A percentile compares a stretch with the other conserved stretches of the same genome.
Conservation (phyloP, 768 basidiomycete genomes). For the Amanita thiersii region DNA sequence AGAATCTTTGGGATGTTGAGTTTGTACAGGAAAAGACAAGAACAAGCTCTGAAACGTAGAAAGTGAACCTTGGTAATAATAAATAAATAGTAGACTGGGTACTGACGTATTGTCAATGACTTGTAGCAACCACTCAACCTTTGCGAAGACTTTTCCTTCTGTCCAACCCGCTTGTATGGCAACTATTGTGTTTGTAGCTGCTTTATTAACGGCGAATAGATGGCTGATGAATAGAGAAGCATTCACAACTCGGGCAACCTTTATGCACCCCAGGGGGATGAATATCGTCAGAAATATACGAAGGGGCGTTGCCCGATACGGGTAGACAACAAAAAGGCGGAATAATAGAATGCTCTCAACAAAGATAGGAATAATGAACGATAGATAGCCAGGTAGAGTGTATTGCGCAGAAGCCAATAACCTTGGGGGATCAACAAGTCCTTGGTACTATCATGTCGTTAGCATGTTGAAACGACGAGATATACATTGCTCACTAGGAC, state of each 20-base stretch:
- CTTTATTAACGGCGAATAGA: background rate
- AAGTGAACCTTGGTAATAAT: background rate
- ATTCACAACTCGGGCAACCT: constrained; percentile 13
- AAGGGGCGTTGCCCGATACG: constrained; percentile 9
- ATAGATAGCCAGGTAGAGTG: constrained; percentile 8
- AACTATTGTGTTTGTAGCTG: background rate
- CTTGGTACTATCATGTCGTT: background rate
- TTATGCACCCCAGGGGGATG: constrained; percentile 11
- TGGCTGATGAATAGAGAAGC: constrained; percentile 10
- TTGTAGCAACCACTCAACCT: constrained; percentile 16
- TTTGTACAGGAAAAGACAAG: constrained; percentile 14
- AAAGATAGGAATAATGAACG: constrained; percentile 11
- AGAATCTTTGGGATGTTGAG: constrained; percentile 7
- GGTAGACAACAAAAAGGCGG: constrained; percentile 15
- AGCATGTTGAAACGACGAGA: constrained; percentile 1
- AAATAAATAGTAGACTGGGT: too few species aligned
- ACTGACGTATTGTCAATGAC: constrained; percentile 14
- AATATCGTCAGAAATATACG: constrained; percentile 11
- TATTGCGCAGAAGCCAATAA: constrained; percentile 3
- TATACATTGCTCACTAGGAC: constrained; percentile 11
- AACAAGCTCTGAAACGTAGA: constrained; percentile 9
- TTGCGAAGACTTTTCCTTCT: constrained; percentile 7
- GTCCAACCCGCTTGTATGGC: background rate
- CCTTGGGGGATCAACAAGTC: background rate
- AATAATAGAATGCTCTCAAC: constrained; percentile 19